Percentiles rank a stretch among this genome's conserved stretches.
Evolutionary conservation across 2,329 filamentous ascomycete genomes (phyloP).

Genomic region (Neopestalotiopsis clavispora): DNA sequence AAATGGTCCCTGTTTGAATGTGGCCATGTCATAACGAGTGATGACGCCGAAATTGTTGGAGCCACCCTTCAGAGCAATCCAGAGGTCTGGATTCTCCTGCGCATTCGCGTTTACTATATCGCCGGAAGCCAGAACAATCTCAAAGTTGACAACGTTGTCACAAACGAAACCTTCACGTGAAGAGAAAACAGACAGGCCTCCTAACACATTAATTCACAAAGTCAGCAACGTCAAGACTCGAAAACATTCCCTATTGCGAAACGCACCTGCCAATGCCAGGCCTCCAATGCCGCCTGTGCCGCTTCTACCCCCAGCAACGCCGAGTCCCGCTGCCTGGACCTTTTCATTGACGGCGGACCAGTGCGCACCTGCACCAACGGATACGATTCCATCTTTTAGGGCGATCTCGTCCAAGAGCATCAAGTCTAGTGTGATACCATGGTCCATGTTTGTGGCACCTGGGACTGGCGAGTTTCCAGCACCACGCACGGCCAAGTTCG

Average conservation of each 20-base stretch:
- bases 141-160: background rate
- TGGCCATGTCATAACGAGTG: background rate
- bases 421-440: background rate
- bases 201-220: no score
- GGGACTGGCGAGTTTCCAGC: background rate
- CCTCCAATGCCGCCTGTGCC: background rate
- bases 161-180: background rate
- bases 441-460: background rate
- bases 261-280: background rate
- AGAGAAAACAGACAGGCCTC: background rate
- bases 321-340: background rate
- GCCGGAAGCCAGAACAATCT: background rate
- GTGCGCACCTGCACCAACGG: background rate
- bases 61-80: background rate
- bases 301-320: background rate
- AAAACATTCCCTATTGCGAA: no score
- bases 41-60: conserved; percentile 7
- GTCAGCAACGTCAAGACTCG: no score
- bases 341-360: background rate
- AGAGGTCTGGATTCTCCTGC: background rate
- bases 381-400: background rate
- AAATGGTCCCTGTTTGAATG: background rate
- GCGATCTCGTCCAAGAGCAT: background rate
- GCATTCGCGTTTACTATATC: background rate
- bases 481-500: background rate